Base-by-base conservation (phyloP, 2,329 filamentous ascomycete species). In the Fusarium tanahbumbuense region DNA sequence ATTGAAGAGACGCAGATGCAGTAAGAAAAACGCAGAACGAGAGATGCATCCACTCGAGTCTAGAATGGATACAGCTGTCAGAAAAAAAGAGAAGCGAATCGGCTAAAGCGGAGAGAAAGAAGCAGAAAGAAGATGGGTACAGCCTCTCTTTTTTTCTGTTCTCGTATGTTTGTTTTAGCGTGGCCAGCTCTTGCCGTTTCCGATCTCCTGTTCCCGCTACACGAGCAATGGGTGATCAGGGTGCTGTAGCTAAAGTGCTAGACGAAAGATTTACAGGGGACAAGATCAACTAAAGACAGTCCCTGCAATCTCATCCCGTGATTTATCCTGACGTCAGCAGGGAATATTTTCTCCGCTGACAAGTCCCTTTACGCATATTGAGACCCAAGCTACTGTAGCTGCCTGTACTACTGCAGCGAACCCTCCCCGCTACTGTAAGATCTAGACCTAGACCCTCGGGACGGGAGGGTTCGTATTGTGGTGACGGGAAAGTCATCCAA, bases 321-420 rank as follows among this genome's bases (percentile, higher is more conserved):
- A 41, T 37, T 32, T 20, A 13, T 42, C 58, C 53, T 68, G 65
- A 68, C 58, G 65, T 68, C 64, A 68, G 58, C 64, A 55, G 23
- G 53, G 58, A 64, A 41, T 12, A 27, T 4, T 13, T 34, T 50
- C 32, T 68, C 45, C n/a, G 64, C 37, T 50, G 44, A 49, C 52
- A 15, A 67, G 64, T 52, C 63, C 63, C 64, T 63, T 44, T n/a
- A 18, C 64, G 62, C 48, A 61, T 67, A 55, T 32, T 41, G 25
- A 25, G 32, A 23, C 11, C 28, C 42, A 18, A 28, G 57, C 58
- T 62, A 61, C 12, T 13, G 44, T n/a, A 25, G 22, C 30, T 22
- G 42, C 30, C 4, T 5, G 30, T 32, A 16, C 30, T 32, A 32
- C 30, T 32, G 30, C 30, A n/a, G 34, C 34, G 9, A 37, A 37